phyloP scores from a whole-genome alignment of 257 asterid species.

The Jacaranda mimosifolia region DNA sequence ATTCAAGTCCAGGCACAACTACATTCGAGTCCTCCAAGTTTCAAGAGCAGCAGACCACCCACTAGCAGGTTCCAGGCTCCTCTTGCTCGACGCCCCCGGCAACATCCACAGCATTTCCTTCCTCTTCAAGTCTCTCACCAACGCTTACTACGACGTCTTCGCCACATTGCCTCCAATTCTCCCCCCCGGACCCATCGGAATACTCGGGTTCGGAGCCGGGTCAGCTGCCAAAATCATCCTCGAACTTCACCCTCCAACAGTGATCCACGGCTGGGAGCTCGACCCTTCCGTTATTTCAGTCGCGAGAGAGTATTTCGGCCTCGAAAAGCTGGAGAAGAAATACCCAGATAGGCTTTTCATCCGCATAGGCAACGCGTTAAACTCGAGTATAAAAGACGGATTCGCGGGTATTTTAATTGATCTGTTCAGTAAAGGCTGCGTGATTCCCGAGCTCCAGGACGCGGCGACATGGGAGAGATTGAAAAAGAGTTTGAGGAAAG shows the following conservation, averaged over 20 bases:
- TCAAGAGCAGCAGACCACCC: slow-evolving; percentile 89
- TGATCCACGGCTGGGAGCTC: slow-evolving; percentile 84
- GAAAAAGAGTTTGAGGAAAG: slow-evolving; percentile 57
- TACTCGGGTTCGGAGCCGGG: slow-evolving; percentile 96
- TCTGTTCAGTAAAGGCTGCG: slow-evolving; percentile 71
- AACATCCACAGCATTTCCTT: slow-evolving; percentile 94
- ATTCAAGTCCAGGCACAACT: slow-evolving; percentile 83
- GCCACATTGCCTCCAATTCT: slow-evolving; percentile 83
- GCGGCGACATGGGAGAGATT: slow-evolving; percentile 73
- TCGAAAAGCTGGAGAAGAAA: slow-evolving; percentile 67
- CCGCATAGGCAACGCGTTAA: slow-evolving; percentile 71
- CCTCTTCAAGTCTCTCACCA: slow-evolving; percentile 69
- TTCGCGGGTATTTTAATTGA: slow-evolving; percentile 80
- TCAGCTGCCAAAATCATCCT: slow-evolving; percentile 72
- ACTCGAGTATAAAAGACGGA: slow-evolving; percentile 53
- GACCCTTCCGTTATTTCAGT: slow-evolving; percentile 82
- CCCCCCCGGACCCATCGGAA: slow-evolving; percentile 84
- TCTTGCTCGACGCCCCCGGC: slow-evolving; percentile 89
- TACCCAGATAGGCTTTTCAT: slow-evolving; percentile 59
- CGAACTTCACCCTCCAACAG: slow-evolving; percentile 59
- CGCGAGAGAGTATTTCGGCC: slow-evolving; percentile 76
- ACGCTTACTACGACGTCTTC: slow-evolving; percentile 81
- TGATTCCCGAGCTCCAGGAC: slow-evolving; percentile 79
- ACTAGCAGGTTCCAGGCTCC: slow-evolving; percentile 84
- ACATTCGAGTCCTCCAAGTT: slow-evolving; percentile 83